phyloP scores from a whole-genome alignment of 352 stramenopile genomes.

The Phytophthora meadii region DNA sequence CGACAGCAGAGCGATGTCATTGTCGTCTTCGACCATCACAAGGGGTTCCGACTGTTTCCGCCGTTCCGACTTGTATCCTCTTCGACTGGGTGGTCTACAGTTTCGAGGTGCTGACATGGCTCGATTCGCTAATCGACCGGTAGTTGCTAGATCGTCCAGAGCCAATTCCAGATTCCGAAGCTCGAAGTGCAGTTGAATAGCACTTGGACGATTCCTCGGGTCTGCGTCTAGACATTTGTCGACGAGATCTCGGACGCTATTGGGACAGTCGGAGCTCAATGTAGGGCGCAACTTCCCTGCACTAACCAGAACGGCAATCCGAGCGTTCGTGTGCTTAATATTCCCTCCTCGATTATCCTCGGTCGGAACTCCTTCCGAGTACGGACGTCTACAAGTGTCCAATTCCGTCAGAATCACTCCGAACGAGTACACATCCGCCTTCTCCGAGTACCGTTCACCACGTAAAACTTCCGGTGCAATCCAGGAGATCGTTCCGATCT shows the following conservation, averaged over 20 bases:
- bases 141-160: slow-evolving; percentile 28
- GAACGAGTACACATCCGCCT: slow-evolving; percentile 81
- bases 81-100: slow-evolving; percentile 7
- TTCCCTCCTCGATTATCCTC: slow-evolving; percentile 29
- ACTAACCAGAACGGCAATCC: slow-evolving; percentile 67
- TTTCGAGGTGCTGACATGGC: slow-evolving; percentile 22
- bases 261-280: slow-evolving; percentile 54
- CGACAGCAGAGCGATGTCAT: slow-evolving; percentile 35
- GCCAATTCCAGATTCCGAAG: slow-evolving; percentile 48
- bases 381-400: slow-evolving; percentile 52
- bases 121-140: slow-evolving; percentile 8
- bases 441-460: slow-evolving; percentile 67
- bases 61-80: neutral
- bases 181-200: slow-evolving; percentile 74
- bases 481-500: slow-evolving; percentile 69
- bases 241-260: slow-evolving; percentile 49
- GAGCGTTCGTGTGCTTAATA: slow-evolving; percentile 46
- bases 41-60: slow-evolving; percentile 20
- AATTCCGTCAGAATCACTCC: slow-evolving; percentile 66
- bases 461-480: slow-evolving; percentile 76
- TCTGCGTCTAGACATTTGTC: slow-evolving; percentile 57
- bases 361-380: slow-evolving; percentile 39
- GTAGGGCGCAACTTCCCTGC: slow-evolving; percentile 51
- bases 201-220: slow-evolving; percentile 55
- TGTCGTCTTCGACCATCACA: slow-evolving; percentile 29